Percentiles rank a stretch among this genome's conserved stretches.
Evolutionary conservation across 805 yeast genomes (phyloP).

Genomic region (Wickerhamiella nectarea): DNA sequence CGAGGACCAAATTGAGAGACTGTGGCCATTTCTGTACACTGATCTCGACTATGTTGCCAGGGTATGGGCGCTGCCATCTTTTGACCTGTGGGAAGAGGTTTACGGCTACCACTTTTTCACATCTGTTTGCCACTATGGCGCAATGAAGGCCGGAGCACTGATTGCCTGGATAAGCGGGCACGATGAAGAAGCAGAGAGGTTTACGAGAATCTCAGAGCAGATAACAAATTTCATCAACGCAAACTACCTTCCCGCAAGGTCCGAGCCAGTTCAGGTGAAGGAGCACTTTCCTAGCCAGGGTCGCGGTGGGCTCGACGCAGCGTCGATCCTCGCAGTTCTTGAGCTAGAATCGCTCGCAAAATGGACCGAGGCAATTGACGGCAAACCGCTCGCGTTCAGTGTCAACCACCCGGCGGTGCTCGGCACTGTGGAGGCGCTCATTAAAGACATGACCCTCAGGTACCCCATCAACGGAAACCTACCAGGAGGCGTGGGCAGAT

Average conservation of each 20-base stretch:
- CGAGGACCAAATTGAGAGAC: constrained; percentile 26
- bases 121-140: constrained; percentile 55
- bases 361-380: constrained; percentile 14
- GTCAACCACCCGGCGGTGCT: neutral
- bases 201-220: neutral
- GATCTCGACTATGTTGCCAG: constrained; percentile 52
- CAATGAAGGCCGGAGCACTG: constrained; percentile 43
- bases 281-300: constrained; percentile 11
- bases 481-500: constrained; percentile 48
- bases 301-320: constrained; percentile 13
- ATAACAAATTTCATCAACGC: constrained; percentile 11
- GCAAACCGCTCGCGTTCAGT: constrained; percentile 10
- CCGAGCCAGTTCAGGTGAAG: constrained; percentile 8
- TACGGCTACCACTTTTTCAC: constrained; percentile 69
- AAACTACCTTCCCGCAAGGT: constrained; percentile 13
- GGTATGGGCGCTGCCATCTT: constrained; percentile 54
- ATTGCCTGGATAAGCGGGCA: constrained; percentile 20
- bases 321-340: constrained; percentile 11
- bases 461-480: constrained; percentile 53
- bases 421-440: constrained; percentile 25
- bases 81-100: constrained; percentile 90
- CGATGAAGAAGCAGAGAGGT: constrained; percentile 6
- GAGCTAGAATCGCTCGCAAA: constrained; percentile 11
- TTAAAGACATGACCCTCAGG: constrained; percentile 53
- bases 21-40: constrained; percentile 47